Evolutionary conservation across 2,329 filamentous ascomycete species (phyloP).

Genomic region (Penicillium sp.): DNA sequence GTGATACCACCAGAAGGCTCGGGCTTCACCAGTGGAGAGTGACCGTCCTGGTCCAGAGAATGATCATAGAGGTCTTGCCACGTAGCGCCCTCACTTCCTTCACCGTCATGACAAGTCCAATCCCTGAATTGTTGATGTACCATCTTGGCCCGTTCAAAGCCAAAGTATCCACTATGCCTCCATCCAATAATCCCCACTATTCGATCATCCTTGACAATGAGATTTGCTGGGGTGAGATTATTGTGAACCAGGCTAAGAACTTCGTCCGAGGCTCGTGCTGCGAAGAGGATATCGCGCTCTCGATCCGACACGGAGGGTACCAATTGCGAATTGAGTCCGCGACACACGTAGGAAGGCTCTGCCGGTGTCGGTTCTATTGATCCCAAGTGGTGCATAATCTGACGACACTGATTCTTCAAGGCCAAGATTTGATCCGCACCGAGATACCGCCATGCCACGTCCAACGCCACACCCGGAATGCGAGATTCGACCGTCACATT

Average conservation of each 20-base stretch:
- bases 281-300: conserved; percentile 32
- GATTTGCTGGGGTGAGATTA: conserved; percentile 32
- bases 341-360: conserved; percentile 32
- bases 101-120: conserved; percentile 13
- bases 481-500: conserved; percentile 38
- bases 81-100: conserved; percentile 11
- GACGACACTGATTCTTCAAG: conserved; percentile 35
- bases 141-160: conserved; percentile 27
- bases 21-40: conserved; percentile 29
- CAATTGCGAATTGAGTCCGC: conserved; percentile 27
- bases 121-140: conserved; percentile 31
- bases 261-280: conserved; percentile 20
- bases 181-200: conserved; percentile 37
- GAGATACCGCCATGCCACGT: conserved; percentile 36
- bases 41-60: conserved; percentile 15
- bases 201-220: conserved; percentile 33
- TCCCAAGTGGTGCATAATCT: conserved; percentile 27
- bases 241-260: conserved; percentile 33
- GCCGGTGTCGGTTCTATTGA: conserved; percentile 20
- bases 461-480: conserved; percentile 36
- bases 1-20: conserved; percentile 27
- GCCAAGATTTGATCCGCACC: conserved; percentile 26
- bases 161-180: conserved; percentile 38
- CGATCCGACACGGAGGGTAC: conserved; percentile 18
- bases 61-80: conserved; percentile 36